phyloP scores from a whole-genome alignment of 176 grass and related monocot species.

The Musa acuminata region DNA sequence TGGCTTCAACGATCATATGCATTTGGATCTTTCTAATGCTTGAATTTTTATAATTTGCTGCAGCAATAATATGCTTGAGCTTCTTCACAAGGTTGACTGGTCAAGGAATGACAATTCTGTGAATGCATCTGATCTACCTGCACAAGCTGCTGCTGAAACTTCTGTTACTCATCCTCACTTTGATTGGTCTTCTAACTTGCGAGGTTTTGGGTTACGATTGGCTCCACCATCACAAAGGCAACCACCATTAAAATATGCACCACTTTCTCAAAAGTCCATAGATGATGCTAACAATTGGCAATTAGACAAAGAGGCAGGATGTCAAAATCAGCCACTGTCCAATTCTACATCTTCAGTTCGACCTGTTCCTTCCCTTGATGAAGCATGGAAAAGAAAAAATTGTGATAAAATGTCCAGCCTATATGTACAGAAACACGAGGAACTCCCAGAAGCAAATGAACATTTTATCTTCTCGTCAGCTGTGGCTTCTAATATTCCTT shows the following conservation, averaged over 20 bases:
- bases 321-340: neutral
- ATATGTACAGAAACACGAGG: constrained; percentile 4
- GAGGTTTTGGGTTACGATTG: constrained; percentile 15
- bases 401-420: neutral
- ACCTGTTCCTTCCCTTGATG: neutral
- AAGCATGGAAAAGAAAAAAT: constrained; percentile 19
- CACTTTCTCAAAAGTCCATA: neutral
- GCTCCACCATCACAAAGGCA: constrained; percentile 26
- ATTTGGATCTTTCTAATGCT: neutral
- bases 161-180: constrained; percentile 11
- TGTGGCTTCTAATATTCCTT: constrained; percentile 5
- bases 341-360: constrained; percentile 1
- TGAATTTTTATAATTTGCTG: neutral
- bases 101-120: constrained; percentile 13
- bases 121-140: neutral
- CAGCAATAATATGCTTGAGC: constrained; percentile 26
- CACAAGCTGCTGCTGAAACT: neutral
- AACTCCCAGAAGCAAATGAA: neutral
- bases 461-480: neutral
- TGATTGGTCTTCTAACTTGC: constrained; percentile 5
- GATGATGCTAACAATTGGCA: constrained; percentile 2
- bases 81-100: constrained; percentile 24
- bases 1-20: neutral
- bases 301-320: neutral
- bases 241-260: neutral